Evolutionary conservation across 768 basidiomycete genomes (phyloP), one percentile per base, ranked within the genome.

Genomic region (Saitozyma sp.): DNA sequence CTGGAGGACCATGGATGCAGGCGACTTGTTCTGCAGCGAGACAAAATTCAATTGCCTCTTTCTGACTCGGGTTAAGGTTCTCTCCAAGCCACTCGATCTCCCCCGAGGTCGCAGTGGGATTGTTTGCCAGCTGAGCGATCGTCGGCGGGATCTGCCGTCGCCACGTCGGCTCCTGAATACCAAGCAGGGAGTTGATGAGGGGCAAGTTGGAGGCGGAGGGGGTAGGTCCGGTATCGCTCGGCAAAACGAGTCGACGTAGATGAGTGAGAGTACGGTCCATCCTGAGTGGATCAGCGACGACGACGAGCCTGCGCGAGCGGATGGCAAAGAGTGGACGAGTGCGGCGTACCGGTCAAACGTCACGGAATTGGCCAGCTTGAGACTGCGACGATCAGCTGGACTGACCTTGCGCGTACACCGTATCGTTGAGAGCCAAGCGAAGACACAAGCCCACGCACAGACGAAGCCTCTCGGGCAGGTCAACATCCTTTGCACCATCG

Each of bases 1-100:
- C 95, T 63, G 96, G 96, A n/a, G 96, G 96, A 0, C 96, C 96
- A 73, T 98, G 94, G 29, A 99, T 92, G 69, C 92, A 91, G 0
- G 91, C 91, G 0, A 97, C 85, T 75, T 95, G 88, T 6, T 85
- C 83, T 0, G 90, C 86, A 64, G 86, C 86, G 6, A 99, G 78
- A n/a, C 88, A 88, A 72, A 96, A 93, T 56, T 80, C 82, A 40
- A 98, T 86, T 0, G 94, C 95, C 11, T 85, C 83, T 75, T 87
- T 87, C 75, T 99, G 96, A 69, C 89, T 91, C 0, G 83, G 80
- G 75, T 99, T 98, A 58, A 98, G 82, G 0, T 82, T 84, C 0
- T 83, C 78, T 69, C 96, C 91, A 65, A 90, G 89, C 80, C 89
- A 95, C 3, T 79, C 68, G 19, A 93, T 20, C n/a, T 55, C 56